Percentiles rank a stretch among this genome's conserved stretches.
These are phyloP conservation scores for Aspergillus carbonarius DNA, from an alignment of 2,329 filamentous ascomycete genomes.

Conservation along the genomic window DNA sequence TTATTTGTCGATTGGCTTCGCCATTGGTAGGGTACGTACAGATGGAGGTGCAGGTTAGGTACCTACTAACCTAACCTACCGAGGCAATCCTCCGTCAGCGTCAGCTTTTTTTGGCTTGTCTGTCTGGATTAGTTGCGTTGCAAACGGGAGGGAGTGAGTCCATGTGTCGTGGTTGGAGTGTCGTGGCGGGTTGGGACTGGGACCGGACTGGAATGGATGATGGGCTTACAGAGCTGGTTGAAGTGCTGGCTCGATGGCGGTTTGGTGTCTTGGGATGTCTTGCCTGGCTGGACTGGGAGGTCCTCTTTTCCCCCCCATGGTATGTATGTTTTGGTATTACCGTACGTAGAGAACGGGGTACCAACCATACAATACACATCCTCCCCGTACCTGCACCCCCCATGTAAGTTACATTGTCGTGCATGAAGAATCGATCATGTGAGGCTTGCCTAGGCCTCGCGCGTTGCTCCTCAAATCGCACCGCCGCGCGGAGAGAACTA, in stretches of 20 bases:
- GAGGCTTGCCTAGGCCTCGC: slow-evolving; percentile 17
- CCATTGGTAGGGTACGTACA: background rate
- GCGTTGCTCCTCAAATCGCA: slow-evolving; percentile 2
- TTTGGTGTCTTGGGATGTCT: no score
- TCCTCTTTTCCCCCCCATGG: no score
- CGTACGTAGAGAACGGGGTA: background rate
- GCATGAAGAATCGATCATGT: slow-evolving; percentile 40
- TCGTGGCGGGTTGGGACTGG: slow-evolving; percentile 7
- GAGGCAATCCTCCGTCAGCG: no score
- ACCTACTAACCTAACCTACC: background rate
- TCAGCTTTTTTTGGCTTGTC: no score
- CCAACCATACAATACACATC: background rate
- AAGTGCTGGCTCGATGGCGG: background rate
- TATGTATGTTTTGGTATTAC: no score
- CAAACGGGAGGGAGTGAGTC: background rate
- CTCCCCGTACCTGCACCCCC: slow-evolving; percentile 8
- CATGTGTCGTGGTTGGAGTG: background rate
- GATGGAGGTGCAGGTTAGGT: background rate
- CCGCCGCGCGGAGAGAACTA: background rate
- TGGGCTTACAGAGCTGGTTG: no score
- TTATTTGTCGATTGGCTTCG: background rate
- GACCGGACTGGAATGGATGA: no score
- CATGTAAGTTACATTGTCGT: slow-evolving; percentile 27
- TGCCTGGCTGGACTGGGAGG: no score
- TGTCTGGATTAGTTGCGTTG: background rate